These are phyloP conservation scores for Polygonum aviculare DNA, from an alignment of 148 eudicot genomes.

Conservation along the genomic window DNA sequence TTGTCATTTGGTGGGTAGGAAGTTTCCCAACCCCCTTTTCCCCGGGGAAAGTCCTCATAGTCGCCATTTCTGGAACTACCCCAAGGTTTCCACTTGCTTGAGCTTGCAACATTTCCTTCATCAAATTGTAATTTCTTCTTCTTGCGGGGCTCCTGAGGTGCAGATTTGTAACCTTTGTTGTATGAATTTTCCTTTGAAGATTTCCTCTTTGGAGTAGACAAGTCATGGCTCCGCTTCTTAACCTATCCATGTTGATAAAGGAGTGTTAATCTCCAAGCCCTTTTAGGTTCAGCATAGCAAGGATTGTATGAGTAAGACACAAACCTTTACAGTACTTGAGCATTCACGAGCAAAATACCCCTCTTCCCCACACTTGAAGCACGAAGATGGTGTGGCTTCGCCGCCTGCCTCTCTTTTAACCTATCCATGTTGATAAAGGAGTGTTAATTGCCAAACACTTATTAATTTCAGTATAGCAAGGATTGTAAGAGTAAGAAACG, in stretches of 20 bases:
- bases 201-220: slow-evolving; percentile 41
- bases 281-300: neutral
- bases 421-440: no score
- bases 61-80: slow-evolving; percentile 71
- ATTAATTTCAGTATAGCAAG: neutral
- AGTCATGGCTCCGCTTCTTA: slow-evolving; percentile 43
- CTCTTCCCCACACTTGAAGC: slow-evolving; percentile 65
- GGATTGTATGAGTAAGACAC: slow-evolving; percentile 10
- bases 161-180: slow-evolving; percentile 34
- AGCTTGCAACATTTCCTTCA: slow-evolving; percentile 18
- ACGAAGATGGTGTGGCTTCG: slow-evolving; percentile 33
- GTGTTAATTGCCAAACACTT: no score
- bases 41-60: slow-evolving; percentile 32
- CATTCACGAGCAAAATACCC: slow-evolving; percentile 86
- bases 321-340: slow-evolving; percentile 35
- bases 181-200: slow-evolving; percentile 21
- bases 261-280: neutral
- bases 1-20: slow-evolving; percentile 39
- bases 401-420: slow-evolving; percentile 32
- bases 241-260: slow-evolving; percentile 23
- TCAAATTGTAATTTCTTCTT: slow-evolving; percentile 36
- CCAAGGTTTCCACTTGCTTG: slow-evolving; percentile 39
- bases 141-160: slow-evolving; percentile 38
- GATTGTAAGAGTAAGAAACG: slow-evolving; percentile 10
- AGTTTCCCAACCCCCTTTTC: slow-evolving; percentile 38